These are phyloP conservation scores for Whalleya microplaca DNA, from an alignment of 2,329 filamentous ascomycete species.

Conservation along the genomic window DNA sequence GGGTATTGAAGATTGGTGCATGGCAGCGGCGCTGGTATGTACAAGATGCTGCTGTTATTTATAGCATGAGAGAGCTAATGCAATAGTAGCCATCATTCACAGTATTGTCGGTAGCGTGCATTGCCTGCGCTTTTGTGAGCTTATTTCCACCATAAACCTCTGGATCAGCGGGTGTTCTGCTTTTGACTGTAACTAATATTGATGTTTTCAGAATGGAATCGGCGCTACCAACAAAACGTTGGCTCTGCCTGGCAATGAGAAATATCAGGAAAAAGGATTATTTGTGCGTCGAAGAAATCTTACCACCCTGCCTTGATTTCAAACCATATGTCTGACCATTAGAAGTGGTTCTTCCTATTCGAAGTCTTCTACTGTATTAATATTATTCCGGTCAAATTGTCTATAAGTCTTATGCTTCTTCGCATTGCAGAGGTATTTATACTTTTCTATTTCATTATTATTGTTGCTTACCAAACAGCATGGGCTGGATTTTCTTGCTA, in stretches of 20 bases:
- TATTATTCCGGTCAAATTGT: conserved; percentile 24
- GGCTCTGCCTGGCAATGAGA: conserved; percentile 13
- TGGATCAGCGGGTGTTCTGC: not conserved
- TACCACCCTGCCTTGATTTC: no score
- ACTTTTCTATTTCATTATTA: not conserved
- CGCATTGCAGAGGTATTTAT: conserved; percentile 15
- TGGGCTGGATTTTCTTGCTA: no score
- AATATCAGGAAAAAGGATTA: conserved; percentile 13
- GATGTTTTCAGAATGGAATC: conserved; percentile 6
- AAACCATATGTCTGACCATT: not conserved
- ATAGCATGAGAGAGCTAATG: not conserved
- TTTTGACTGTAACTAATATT: no score
- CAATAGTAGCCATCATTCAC: conserved; percentile 14
- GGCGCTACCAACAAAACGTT: conserved; percentile 10
- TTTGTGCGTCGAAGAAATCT: conserved; percentile 8
- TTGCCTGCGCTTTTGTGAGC: conserved; percentile 12
- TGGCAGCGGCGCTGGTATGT: conserved; percentile 21
- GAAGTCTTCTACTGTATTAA: conserved; percentile 26
- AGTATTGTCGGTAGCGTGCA: conserved; percentile 21
- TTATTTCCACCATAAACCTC: not conserved
- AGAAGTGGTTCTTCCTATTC: conserved; percentile 26
- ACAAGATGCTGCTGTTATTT: no score
- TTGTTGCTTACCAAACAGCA: no score
- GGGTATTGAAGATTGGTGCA: conserved; percentile 23
- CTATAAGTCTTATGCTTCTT: conserved; percentile 21